A percentile compares a stretch with the other conserved stretches of the same genome.
Evolutionary conservation across 1,139 yeast genomes (phyloP).

Genomic region (Yamadazyma triangularis): DNA sequence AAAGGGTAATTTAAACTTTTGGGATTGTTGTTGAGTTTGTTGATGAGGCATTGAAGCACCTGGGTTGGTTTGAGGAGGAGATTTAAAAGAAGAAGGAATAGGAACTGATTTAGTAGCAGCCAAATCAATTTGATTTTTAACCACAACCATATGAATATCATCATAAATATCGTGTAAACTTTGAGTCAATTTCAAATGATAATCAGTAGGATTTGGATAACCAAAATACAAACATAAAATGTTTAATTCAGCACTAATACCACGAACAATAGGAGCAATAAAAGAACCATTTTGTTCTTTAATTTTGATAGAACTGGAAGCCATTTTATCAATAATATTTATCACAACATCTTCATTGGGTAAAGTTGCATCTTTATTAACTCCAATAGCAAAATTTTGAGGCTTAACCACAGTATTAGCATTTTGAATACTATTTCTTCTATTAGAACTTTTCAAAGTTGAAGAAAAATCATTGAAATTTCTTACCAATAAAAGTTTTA

Average conservation of each 20-base stretch:
- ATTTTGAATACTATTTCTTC: constrained; percentile 9
- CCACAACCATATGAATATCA: constrained; percentile 73
- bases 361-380: constrained; percentile 28
- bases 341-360: constrained; percentile 52
- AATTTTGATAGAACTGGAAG: constrained; percentile 21
- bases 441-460: constrained; percentile 24
- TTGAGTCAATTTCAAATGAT: constrained; percentile 60
- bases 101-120: constrained; percentile 22
- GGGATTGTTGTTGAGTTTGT: constrained; percentile 8
- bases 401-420: constrained; percentile 33
- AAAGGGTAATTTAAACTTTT: constrained; percentile 67
- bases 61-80: constrained; percentile 1
- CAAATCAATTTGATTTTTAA: constrained; percentile 58
- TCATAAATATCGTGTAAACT: constrained; percentile 64
- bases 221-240: constrained; percentile 80
- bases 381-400: constrained; percentile 45
- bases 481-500: constrained; percentile 57
- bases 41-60: background rate
- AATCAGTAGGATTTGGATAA: constrained; percentile 66
- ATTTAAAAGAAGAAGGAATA: too few relatives aligned
- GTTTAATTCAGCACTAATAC: constrained; percentile 45
- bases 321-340: constrained; percentile 48
- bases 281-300: constrained; percentile 86
- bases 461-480: constrained; percentile 51
- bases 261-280: constrained; percentile 84